Percentiles rank a stretch among this genome's conserved stretches.
phyloP scores from a whole-genome alignment of 148 eudicot species.

The Polygonum aviculare region DNA sequence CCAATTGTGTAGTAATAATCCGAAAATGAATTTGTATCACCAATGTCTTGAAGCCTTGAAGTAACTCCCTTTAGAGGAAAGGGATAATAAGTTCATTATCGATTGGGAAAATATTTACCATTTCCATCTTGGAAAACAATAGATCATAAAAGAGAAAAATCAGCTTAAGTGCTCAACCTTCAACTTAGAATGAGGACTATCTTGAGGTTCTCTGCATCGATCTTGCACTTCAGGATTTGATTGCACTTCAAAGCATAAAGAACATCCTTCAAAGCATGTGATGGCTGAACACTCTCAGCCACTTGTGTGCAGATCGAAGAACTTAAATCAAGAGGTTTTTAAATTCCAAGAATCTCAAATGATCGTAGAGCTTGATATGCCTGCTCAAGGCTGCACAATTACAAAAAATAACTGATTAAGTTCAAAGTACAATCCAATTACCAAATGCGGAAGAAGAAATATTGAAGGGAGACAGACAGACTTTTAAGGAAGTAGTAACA shows the following conservation, averaged over 20 bases:
- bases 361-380: constrained; percentile 72
- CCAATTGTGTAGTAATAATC: constrained; percentile 71
- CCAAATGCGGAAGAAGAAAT: not conserved
- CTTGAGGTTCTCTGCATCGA: constrained; percentile 31
- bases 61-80: constrained; percentile 34
- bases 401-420: not conserved
- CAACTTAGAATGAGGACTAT: constrained; percentile 23
- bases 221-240: constrained; percentile 52
- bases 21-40: constrained; percentile 45
- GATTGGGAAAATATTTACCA: not conserved
- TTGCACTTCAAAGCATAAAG: constrained; percentile 55
- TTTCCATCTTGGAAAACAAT: not conserved
- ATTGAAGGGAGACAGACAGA: not conserved
- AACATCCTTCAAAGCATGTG: constrained; percentile 58
- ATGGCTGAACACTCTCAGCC: constrained; percentile 33
- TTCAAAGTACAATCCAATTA: not conserved
- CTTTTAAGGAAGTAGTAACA: not conserved
- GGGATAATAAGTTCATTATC: not conserved
- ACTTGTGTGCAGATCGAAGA: constrained; percentile 45
- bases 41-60: constrained; percentile 50
- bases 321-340: constrained; percentile 32
- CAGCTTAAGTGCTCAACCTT: not conserved
- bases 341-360: constrained; percentile 64
- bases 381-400: constrained; percentile 55
- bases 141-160: not conserved